phyloP scores from a whole-genome alignment of 352 stramenopile genomes.

The Globisporangium acanthophoron region DNA sequence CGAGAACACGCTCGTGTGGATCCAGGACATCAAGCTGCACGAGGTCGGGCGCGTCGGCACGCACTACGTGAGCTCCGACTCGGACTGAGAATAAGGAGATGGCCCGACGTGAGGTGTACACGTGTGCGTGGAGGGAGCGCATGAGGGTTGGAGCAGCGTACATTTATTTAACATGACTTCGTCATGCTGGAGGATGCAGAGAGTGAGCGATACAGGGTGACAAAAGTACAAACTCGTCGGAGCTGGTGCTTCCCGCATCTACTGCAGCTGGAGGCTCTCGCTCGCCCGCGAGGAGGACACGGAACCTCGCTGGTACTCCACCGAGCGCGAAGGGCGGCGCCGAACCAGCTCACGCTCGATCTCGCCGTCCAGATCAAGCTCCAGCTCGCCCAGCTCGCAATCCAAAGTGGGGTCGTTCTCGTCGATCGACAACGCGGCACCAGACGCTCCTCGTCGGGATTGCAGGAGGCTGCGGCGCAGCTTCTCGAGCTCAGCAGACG shows the following conservation, averaged over 20 bases:
- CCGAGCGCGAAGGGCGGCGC: slow-evolving; percentile 38
- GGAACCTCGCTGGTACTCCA: slow-evolving; percentile 18
- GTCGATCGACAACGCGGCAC: slow-evolving; percentile 16
- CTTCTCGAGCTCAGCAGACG: slow-evolving; percentile 25
- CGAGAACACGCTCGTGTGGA: slow-evolving; percentile 42
- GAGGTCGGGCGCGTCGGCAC: slow-evolving; percentile 52
- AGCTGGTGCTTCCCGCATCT: background rate
- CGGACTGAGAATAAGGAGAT: slow-evolving; percentile 10
- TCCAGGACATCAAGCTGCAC: slow-evolving; percentile 44
- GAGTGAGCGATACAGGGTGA: too few relatives aligned
- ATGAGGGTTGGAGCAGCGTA: background rate
- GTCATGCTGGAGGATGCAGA: too few relatives aligned
- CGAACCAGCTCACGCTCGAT: slow-evolving; percentile 64
- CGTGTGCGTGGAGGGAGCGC: too few relatives aligned
- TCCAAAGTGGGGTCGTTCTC: slow-evolving; percentile 18
- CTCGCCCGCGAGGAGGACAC: background rate
- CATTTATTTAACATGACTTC: background rate
- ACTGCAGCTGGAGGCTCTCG: background rate
- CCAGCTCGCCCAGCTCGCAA: slow-evolving; percentile 43
- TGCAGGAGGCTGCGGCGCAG: slow-evolving; percentile 29
- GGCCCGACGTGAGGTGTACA: too few relatives aligned
- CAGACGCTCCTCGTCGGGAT: slow-evolving; percentile 12
- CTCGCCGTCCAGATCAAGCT: slow-evolving; percentile 66
- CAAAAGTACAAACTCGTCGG: background rate
- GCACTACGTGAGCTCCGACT: slow-evolving; percentile 56